Conservation (phyloP, 192 early-diverging fungal genomes). For the Gamsiella multidivaricata region DNA sequence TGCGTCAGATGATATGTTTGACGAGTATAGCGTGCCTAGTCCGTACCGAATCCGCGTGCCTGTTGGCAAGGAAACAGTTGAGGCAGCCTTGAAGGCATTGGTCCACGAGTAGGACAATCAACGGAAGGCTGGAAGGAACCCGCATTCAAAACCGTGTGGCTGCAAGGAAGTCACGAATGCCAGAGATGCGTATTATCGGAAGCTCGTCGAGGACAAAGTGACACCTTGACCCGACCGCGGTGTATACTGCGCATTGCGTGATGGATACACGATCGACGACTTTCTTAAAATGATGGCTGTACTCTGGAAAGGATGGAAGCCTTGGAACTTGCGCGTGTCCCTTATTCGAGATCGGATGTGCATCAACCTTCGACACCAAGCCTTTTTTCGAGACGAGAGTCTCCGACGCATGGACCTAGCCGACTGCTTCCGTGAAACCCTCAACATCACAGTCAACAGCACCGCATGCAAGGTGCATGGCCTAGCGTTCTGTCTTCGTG, state of each 20-base stretch:
- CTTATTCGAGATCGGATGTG: neutral
- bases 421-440: neutral
- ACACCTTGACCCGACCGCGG: neutral
- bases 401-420: neutral
- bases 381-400: neutral
- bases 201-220: neutral
- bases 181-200: neutral
- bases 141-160: neutral
- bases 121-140: neutral
- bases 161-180: neutral
- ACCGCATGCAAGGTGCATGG: neutral
- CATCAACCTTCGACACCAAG: conserved; percentile 6
- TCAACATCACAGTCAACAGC: neutral
- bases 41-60: neutral
- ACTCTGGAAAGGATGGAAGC: no score
- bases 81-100: neutral
- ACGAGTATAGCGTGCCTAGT: no score
- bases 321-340: no score
- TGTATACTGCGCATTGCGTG: neutral
- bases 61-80: conserved; percentile 7
- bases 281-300: no score
- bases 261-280: conserved; percentile 7
- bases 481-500: neutral
- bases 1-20: no score
- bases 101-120: neutral